These are phyloP conservation scores for Dothidotthia symphoricarpi DNA, from an alignment of 2,329 filamentous ascomycete species.

Conservation along the genomic window DNA sequence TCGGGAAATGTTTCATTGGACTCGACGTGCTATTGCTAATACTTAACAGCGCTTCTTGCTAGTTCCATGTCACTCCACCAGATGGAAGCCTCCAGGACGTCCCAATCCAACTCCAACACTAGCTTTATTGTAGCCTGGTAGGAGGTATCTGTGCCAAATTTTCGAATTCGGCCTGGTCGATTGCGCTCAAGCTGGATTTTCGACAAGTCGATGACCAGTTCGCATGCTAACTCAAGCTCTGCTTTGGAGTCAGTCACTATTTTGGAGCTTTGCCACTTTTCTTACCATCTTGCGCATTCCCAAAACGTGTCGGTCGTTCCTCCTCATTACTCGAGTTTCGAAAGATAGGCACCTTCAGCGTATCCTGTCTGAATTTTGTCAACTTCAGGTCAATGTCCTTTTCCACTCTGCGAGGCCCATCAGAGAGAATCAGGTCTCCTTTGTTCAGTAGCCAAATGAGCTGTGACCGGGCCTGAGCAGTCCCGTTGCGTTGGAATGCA, in stretches of 20 bases:
- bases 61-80: slow-evolving; percentile 7
- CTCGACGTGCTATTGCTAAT: slow-evolving; percentile 1
- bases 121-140: slow-evolving; percentile 8
- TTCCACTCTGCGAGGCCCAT: slow-evolving; percentile 4
- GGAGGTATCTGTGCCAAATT: slow-evolving; percentile 1
- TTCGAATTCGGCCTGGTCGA: not conserved
- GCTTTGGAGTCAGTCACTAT: slow-evolving; percentile 1
- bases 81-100: slow-evolving; percentile 7
- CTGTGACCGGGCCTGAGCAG: slow-evolving; percentile 8
- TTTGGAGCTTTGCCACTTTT: not conserved
- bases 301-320: slow-evolving; percentile 8
- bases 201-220: slow-evolving; percentile 7
- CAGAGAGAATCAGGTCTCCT: slow-evolving; percentile 15
- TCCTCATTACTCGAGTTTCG: slow-evolving; percentile 8
- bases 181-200: not conserved
- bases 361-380: slow-evolving; percentile 1
- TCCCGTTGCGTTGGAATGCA: slow-evolving; percentile 1
- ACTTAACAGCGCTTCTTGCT: slow-evolving; percentile 2
- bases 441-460: slow-evolving; percentile 19
- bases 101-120: slow-evolving; percentile 6
- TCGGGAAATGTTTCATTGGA: too few relatives aligned
- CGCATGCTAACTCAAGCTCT: slow-evolving; percentile 9
- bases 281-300: slow-evolving; percentile 7
- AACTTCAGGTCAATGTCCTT: slow-evolving; percentile 9
- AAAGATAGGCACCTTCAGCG: slow-evolving; percentile 7